Percentiles rank a stretch among this genome's conserved stretches.
These are phyloP conservation scores for Peronospora tabacina DNA, from an alignment of 352 stramenopile genomes.

Conservation along the genomic window DNA sequence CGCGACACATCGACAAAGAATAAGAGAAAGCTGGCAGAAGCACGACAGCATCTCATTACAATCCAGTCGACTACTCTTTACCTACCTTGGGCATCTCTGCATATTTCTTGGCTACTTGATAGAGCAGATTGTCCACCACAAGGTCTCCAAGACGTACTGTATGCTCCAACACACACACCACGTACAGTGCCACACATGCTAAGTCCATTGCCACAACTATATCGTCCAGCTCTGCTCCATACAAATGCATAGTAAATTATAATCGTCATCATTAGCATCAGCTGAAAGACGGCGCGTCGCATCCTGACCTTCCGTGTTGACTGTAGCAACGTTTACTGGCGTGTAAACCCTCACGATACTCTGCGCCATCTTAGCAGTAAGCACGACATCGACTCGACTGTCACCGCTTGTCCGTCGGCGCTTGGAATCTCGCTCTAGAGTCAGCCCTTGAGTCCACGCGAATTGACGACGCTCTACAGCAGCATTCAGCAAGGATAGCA, in stretches of 20 bases:
- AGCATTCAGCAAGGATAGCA: slow-evolving; percentile 17
- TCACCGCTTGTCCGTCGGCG: slow-evolving; percentile 19
- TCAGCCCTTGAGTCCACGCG: slow-evolving; percentile 13
- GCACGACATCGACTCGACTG: slow-evolving; percentile 31
- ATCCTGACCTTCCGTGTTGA: slow-evolving; percentile 18
- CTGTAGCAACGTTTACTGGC: slow-evolving; percentile 3
- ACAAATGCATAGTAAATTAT: background rate
- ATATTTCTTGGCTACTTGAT: slow-evolving; percentile 74
- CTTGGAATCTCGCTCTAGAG: slow-evolving; percentile 10
- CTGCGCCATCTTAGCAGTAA: slow-evolving; percentile 54
- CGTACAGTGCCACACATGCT: slow-evolving; percentile 42
- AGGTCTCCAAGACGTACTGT: slow-evolving; percentile 45
- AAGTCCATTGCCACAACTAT: slow-evolving; percentile 41
- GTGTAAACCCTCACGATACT: slow-evolving; percentile 55
- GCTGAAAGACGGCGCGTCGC: background rate
- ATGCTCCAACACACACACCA: slow-evolving; percentile 39
- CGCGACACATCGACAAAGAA: slow-evolving; percentile 1
- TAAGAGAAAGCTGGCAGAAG: background rate
- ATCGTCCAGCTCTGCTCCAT: slow-evolving; percentile 19
- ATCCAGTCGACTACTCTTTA: background rate
- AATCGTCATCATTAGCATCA: background rate
- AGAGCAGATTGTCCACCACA: slow-evolving; percentile 71
- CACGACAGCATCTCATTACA: background rate
- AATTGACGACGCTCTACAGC: slow-evolving; percentile 19
- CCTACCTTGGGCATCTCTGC: slow-evolving; percentile 41